These are phyloP conservation scores for Pleurotus ostreatus DNA, from an alignment of 768 basidiomycete species.

Conservation along the genomic window DNA sequence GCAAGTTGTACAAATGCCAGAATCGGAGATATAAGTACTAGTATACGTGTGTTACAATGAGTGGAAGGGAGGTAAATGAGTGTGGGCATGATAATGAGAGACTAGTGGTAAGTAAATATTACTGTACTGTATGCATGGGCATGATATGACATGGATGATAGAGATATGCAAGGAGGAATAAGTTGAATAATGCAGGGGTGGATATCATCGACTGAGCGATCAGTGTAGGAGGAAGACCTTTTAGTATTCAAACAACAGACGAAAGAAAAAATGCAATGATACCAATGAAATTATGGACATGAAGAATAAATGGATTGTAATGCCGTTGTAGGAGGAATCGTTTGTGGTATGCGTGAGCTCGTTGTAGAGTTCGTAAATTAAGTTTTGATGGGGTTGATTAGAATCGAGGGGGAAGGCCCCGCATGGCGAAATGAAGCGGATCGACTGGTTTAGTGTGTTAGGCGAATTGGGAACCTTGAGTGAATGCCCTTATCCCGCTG, in stretches of 20 bases:
- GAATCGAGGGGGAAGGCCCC: not conserved
- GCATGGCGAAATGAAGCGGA: conserved; percentile 6
- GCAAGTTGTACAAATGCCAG: not conserved
- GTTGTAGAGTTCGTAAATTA: conserved; percentile 1
- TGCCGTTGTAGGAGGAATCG: not conserved
- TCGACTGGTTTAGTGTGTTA: conserved; percentile 7
- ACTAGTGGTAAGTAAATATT: not conserved
- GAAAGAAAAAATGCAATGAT: conserved; percentile 1
- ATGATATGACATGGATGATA: not conserved
- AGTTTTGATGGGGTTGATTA: not conserved
- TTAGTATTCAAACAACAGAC: conserved; percentile 9
- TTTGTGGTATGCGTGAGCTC: not conserved
- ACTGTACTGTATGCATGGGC: not conserved
- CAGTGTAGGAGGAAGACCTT: not conserved
- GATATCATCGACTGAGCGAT: conserved; percentile 10
- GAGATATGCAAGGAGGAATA: not conserved
- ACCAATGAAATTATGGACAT: not conserved
- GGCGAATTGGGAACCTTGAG: conserved; percentile 12
- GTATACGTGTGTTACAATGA: conserved; percentile 1
- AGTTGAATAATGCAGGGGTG: conserved; percentile 6
- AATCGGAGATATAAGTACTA: not conserved
- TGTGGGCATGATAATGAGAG: conserved; percentile 3
- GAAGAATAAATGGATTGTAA: not conserved
- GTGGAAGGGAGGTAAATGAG: conserved; percentile 5
- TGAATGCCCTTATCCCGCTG: conserved; percentile 14